phyloP scores from a whole-genome alignment of 352 stramenopile genomes.

The Phytophthora vignae region DNA sequence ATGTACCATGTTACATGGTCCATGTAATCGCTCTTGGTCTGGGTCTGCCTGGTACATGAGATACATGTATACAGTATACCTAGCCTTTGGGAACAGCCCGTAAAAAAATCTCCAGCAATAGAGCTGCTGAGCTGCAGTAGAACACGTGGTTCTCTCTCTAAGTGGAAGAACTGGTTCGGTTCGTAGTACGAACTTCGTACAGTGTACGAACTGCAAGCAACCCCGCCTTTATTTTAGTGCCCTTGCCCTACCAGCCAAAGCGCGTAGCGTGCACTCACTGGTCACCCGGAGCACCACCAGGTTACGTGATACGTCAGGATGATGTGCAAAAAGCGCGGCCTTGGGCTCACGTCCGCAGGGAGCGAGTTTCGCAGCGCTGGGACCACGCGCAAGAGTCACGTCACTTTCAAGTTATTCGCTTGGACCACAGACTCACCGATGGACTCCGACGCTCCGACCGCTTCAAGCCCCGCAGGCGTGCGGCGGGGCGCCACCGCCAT shows the following conservation, averaged over 20 bases:
- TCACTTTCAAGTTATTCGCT: slow-evolving; percentile 1
- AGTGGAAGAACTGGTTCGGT: not conserved
- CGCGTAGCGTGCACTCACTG: not conserved
- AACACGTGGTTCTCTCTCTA: not conserved
- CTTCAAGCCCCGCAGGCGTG: not conserved
- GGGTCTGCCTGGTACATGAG: too few relatives aligned
- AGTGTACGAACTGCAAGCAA: not conserved
- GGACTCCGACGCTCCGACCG: not conserved
- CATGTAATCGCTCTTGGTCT: too few relatives aligned
- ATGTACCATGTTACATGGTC: too few relatives aligned
- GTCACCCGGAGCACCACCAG: not conserved
- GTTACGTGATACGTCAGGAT: not conserved
- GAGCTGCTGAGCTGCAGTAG: not conserved
- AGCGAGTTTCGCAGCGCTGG: not conserved
- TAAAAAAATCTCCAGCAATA: not conserved
- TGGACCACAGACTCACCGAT: not conserved
- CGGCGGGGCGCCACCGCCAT: not conserved
- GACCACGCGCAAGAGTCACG: not conserved
- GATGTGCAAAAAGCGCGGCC: not conserved
- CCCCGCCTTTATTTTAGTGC: not conserved
- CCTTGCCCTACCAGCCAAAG: not conserved
- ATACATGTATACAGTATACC: too few relatives aligned
- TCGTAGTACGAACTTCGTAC: too few relatives aligned
- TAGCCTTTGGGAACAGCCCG: not conserved
- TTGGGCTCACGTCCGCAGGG: not conserved